phyloP scores from a whole-genome alignment of 2,329 filamentous ascomycete species.

The Verticillium alfalfae region DNA sequence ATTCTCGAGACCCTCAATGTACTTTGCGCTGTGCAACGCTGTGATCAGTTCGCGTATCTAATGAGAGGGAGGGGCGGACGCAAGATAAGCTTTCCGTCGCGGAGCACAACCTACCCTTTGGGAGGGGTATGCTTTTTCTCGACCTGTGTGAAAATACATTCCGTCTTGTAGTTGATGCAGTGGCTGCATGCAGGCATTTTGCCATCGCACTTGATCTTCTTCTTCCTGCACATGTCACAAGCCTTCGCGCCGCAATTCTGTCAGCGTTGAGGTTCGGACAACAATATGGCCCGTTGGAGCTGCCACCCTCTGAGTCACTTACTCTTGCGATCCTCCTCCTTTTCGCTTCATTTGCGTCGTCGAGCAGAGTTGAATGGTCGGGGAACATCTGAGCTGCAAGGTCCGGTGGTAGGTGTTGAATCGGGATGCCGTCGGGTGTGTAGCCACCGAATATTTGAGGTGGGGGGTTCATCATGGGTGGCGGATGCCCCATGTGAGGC shows the following conservation, averaged over 20 bases:
- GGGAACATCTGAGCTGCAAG: constrained; percentile 55
- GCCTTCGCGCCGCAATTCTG: constrained; percentile 48
- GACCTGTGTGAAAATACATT: constrained; percentile 94
- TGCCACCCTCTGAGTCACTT: constrained; percentile 25
- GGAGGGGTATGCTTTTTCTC: constrained; percentile 98
- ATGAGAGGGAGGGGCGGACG: neutral
- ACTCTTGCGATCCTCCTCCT: constrained; percentile 82
- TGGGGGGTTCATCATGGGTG: constrained; percentile 61
- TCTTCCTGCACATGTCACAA: constrained; percentile 94
- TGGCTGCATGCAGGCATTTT: constrained; percentile 93
- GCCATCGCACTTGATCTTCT: constrained; percentile 97
- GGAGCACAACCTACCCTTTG: constrained; percentile 65
- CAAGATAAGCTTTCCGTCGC: neutral
- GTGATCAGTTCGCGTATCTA: neutral
- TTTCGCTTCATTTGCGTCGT: constrained; percentile 77
- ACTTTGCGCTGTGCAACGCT: constrained; percentile 66
- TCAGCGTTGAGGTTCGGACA: neutral
- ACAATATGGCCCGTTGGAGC: neutral
- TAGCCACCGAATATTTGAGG: constrained; percentile 66
- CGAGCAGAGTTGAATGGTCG: constrained; percentile 49
- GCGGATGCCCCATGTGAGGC: constrained; percentile 43
- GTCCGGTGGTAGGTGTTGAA: constrained; percentile 50
- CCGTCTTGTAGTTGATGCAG: constrained; percentile 96
- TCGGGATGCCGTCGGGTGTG: constrained; percentile 52
- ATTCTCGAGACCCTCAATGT: constrained; percentile 95